A percentile compares a stretch with the other conserved stretches of the same genome.
Evolutionary conservation across 306 rosid genomes (phyloP).

Genomic region (Prunus dulcis): DNA sequence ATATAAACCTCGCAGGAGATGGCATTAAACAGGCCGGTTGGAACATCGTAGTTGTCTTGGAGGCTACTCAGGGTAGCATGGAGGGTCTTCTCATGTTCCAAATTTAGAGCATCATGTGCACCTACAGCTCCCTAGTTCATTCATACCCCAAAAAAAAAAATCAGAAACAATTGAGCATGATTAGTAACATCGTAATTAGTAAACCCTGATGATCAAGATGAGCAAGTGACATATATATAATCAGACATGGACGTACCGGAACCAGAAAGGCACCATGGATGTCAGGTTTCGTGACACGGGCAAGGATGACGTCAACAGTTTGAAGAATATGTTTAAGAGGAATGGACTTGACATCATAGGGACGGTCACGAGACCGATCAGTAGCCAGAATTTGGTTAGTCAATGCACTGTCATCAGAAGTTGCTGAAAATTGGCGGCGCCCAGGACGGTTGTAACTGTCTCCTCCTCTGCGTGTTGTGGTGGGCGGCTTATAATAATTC

Average conservation of each 20-base stretch:
- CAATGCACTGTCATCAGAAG: conserved; percentile 10
- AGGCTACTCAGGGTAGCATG: conserved; percentile 24
- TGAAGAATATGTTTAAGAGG: conserved; percentile 44
- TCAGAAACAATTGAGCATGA: neutral
- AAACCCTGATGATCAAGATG: neutral
- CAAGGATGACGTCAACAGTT: conserved; percentile 46
- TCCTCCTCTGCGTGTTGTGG: neutral
- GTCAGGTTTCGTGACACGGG: conserved; percentile 25
- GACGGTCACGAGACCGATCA: conserved; percentile 13
- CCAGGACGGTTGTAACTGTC: conserved; percentile 6
- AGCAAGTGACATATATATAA: neutral
- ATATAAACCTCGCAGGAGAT: conserved; percentile 53
- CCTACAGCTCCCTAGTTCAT: conserved; percentile 22
- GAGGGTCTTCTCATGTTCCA: conserved; percentile 26
- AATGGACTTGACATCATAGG: conserved; percentile 11
- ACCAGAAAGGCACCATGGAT: conserved; percentile 22
- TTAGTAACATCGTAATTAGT: neutral
- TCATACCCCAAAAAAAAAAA: neutral
- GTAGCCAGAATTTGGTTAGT: conserved; percentile 13
- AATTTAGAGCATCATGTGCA: conserved; percentile 1
- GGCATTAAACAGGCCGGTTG: conserved; percentile 37
- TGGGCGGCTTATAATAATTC: neutral
- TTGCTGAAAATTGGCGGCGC: neutral
- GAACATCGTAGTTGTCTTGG: conserved; percentile 36
- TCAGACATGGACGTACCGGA: neutral